These are phyloP conservation scores for Citeromyces matritensis DNA, from an alignment of 805 yeast genomes.

Conservation along the genomic window DNA sequence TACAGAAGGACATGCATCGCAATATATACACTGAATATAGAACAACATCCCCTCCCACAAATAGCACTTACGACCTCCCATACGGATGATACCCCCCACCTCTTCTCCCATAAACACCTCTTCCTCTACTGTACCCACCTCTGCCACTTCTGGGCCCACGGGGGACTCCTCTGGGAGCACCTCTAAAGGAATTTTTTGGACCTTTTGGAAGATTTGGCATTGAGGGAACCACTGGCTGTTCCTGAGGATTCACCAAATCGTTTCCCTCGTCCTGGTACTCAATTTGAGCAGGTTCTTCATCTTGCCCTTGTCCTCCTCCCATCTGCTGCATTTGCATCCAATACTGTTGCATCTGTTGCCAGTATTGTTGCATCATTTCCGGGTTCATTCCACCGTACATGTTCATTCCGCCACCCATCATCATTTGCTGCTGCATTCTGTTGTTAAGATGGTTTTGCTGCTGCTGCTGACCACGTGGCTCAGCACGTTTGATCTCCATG, in stretches of 20 bases:
- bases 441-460: slow-evolving; percentile 9
- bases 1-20: background rate
- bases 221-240: slow-evolving; percentile 19
- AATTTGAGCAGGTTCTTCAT: slow-evolving; percentile 1
- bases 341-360: slow-evolving; percentile 41
- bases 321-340: slow-evolving; percentile 52
- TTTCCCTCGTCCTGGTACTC: slow-evolving; percentile 3
- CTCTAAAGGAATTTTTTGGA: slow-evolving; percentile 8
- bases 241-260: slow-evolving; percentile 8
- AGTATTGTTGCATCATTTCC: slow-evolving; percentile 49
- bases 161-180: slow-evolving; percentile 3
- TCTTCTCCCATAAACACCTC: slow-evolving; percentile 5
- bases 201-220: slow-evolving; percentile 15
- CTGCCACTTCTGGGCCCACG: slow-evolving; percentile 5
- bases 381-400: slow-evolving; percentile 16
- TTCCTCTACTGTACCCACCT: slow-evolving; percentile 2
- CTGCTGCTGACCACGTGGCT: slow-evolving; percentile 59
- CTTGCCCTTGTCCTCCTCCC: slow-evolving; percentile 18
- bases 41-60: background rate
- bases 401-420: slow-evolving; percentile 2
- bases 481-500: slow-evolving; percentile 76
- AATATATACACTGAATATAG: no score
- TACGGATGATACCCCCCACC: slow-evolving; percentile 17
- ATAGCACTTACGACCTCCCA: slow-evolving; percentile 3
- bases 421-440: slow-evolving; percentile 7